Base-by-base conservation (phyloP, 2,329 filamentous ascomycete species). In the Fusarium agapanthi region DNA sequence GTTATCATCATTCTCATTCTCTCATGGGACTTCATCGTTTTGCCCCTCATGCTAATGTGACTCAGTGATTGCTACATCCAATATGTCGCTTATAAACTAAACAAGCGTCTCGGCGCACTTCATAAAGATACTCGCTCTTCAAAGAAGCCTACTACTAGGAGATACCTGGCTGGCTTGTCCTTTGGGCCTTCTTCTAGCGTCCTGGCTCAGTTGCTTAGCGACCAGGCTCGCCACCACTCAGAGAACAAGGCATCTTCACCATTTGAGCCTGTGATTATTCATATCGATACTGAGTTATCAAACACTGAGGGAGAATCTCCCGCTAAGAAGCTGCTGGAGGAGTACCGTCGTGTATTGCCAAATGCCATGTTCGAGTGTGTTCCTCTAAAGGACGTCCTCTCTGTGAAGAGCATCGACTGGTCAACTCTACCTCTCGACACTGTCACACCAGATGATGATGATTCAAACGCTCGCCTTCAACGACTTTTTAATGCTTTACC, bases 131-230 rank as follows among this genome's bases (percentile, higher is more conserved):
- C 83, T 56, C 82, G 83, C 61, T 71, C 77, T 69, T 76, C 79
- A 51, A 72, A 78, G 60, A 78, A 80, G 65, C 80, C 77, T 69
- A 79, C 77, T 72, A 76, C 79, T 16, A 80, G 80, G 44, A 78
- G 79, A 58, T 88, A 97, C 53, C 84, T 97, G 24, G 84, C 97
- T 26, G 94, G 95, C 11, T 84, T 98, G 4, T 97, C 95, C 0
- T 91, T 94, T 76, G 95, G 96, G 2, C 85, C 92, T 4, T 96
- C 93, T 3, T 98, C 95, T 1, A 87, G 92, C 20, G 89, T 90
- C 20, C 85, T 99, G 47, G 85, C 97, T 35, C 89, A 95, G 76
- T 86, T 97, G 28, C 84, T 98, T 60, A 88, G 93, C 80, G 84
- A 87, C 67, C 93, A 94, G 77, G 85, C 93, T 50, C 85, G 88